Percentiles rank a stretch among this genome's conserved stretches.
phyloP scores from a whole-genome alignment of 129 eudicot species.

The Chrysanthemum seticuspe region DNA sequence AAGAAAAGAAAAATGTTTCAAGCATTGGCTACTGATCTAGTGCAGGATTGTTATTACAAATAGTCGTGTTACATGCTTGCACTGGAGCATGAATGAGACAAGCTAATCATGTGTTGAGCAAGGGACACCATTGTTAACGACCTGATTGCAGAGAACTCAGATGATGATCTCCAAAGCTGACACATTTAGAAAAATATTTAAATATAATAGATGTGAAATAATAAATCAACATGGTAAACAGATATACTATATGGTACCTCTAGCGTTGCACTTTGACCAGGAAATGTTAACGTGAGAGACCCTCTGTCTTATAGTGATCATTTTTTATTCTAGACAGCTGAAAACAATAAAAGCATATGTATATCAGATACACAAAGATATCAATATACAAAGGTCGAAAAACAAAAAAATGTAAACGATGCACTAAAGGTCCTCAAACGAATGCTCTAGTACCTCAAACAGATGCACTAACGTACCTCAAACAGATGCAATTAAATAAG shows the following conservation, averaged over 20 bases:
- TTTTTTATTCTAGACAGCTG: too few species aligned
- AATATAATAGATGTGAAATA: slow-evolving; percentile 14
- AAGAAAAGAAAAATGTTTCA: too few species aligned
- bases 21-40: too few species aligned
- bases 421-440: too few species aligned
- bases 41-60: neutral
- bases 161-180: slow-evolving; percentile 94
- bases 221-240: neutral
- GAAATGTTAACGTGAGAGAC: slow-evolving; percentile 79
- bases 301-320: slow-evolving; percentile 51
- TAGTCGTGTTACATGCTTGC: slow-evolving; percentile 69
- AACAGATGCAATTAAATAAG: too few species aligned
- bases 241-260: slow-evolving; percentile 52
- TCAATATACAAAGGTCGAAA: too few species aligned
- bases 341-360: too few species aligned
- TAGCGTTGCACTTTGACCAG: slow-evolving; percentile 58
- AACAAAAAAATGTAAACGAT: too few species aligned
- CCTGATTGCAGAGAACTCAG: slow-evolving; percentile 91
- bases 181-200: slow-evolving; percentile 13
- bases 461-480: too few species aligned
- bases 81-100: slow-evolving; percentile 70
- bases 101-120: slow-evolving; percentile 88
- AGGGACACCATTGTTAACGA: slow-evolving; percentile 94
- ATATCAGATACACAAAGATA: too few species aligned
- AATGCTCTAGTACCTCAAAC: too few species aligned